These are phyloP conservation scores for Fusarium nisikadoi DNA, from an alignment of 2,329 filamentous ascomycete species.

Conservation along the genomic window DNA sequence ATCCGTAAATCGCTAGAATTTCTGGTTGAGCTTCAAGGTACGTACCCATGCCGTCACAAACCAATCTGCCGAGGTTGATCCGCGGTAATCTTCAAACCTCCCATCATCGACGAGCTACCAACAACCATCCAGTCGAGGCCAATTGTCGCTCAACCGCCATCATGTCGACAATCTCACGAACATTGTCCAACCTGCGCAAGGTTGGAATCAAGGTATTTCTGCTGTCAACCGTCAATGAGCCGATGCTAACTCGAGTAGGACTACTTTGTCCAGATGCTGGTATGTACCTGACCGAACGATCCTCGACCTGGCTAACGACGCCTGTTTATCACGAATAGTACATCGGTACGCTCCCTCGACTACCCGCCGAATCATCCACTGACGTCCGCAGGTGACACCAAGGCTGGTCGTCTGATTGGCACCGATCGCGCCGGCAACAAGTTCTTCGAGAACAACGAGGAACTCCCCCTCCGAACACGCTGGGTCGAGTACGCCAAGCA, in stretches of 20 bases:
- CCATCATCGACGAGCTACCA: slow-evolving; percentile 29
- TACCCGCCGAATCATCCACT: not conserved
- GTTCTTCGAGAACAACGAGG: slow-evolving; percentile 95
- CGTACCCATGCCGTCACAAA: slow-evolving; percentile 37
- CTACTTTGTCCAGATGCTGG: slow-evolving; percentile 91
- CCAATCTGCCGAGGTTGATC: slow-evolving; percentile 46
- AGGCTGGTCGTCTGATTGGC: slow-evolving; percentile 87
- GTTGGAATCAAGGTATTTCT: slow-evolving; percentile 83
- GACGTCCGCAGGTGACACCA: slow-evolving; percentile 84
- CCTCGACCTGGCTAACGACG: slow-evolving; percentile 36
- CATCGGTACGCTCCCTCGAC: slow-evolving; percentile 58
- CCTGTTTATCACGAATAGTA: slow-evolving; percentile 55
- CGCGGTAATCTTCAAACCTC: slow-evolving; percentile 43
- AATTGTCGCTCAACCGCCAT: slow-evolving; percentile 52
- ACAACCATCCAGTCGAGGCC: slow-evolving; percentile 31
- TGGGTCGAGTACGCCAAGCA: slow-evolving; percentile 97
- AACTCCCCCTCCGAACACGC: slow-evolving; percentile 92
- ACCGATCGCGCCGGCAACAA: slow-evolving; percentile 95
- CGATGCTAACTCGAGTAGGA: slow-evolving; percentile 66
- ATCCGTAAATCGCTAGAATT: slow-evolving; percentile 25
- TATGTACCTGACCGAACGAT: slow-evolving; percentile 62
- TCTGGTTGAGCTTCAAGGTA: slow-evolving; percentile 30
- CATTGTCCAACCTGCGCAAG: slow-evolving; percentile 85
- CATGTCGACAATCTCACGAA: slow-evolving; percentile 94
- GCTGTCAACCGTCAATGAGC: not conserved